These are phyloP conservation scores for Trypanosoma scelopori DNA, from an alignment of 208 protist species.

Conservation along the genomic window DNA sequence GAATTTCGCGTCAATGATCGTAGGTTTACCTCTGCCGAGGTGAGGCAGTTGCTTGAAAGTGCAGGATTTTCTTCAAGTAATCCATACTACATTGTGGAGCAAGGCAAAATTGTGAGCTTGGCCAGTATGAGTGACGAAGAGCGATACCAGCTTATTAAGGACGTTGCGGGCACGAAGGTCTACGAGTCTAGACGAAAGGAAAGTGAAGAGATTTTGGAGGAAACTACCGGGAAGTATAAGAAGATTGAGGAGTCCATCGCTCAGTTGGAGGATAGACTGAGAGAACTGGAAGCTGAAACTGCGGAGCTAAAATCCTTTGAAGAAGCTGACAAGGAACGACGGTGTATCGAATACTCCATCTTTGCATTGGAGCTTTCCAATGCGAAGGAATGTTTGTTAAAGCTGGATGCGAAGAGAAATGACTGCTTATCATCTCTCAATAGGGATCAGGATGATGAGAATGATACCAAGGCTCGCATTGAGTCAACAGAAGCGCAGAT, in stretches of 20 bases:
- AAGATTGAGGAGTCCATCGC: conserved; percentile 91
- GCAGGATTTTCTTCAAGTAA: conserved; percentile 98
- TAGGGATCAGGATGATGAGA: conserved; percentile 42
- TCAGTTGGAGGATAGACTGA: conserved; percentile 92
- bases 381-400: conserved; percentile 49
- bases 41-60: conserved; percentile 97
- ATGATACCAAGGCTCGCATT: conserved; percentile 48
- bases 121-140: conserved; percentile 95
- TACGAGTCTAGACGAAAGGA: conserved; percentile 96
- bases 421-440: conserved; percentile 39
- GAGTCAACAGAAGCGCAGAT: conserved; percentile 35
- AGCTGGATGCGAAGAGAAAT: conserved; percentile 60
- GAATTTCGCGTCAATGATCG: conserved; percentile 98
- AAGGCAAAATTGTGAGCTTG: conserved; percentile 97
- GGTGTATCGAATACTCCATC: conserved; percentile 93
- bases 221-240: conserved; percentile 82
- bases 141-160: conserved; percentile 97
- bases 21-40: conserved; percentile 88
- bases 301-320: conserved; percentile 94
- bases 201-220: conserved; percentile 93
- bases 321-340: conserved; percentile 85
- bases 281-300: conserved; percentile 95
- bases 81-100: conserved; percentile 99
- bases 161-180: conserved; percentile 97
- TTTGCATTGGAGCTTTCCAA: conserved; percentile 68